phyloP scores from a whole-genome alignment of 164 flowering plant genomes.

The Tetracentron sinense region DNA sequence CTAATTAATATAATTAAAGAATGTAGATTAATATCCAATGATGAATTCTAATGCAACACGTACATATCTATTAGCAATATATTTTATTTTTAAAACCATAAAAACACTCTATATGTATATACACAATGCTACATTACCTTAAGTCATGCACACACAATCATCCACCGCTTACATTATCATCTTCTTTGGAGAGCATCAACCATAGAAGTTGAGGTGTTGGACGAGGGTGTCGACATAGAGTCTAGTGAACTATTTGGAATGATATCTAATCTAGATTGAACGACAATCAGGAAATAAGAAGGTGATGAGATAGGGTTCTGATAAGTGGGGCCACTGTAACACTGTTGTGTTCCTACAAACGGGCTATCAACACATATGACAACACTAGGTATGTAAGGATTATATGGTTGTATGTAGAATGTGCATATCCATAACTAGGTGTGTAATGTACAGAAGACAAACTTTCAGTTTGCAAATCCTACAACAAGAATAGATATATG shows the following conservation, averaged over 20 bases:
- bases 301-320: constrained; percentile 44
- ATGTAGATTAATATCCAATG: too few species aligned
- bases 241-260: constrained; percentile 35
- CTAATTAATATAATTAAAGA: too few species aligned
- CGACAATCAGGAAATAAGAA: constrained; percentile 44
- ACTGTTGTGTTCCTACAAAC: constrained; percentile 55
- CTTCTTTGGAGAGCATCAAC: too few species aligned
- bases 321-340: constrained; percentile 49
- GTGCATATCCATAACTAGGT: constrained; percentile 78
- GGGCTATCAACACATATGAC: constrained; percentile 60
- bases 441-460: constrained; percentile 77
- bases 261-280: constrained; percentile 47
- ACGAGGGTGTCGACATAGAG: constrained; percentile 21
- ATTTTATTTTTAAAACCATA: too few species aligned
- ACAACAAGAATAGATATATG: too few species aligned
- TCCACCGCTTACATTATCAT: too few species aligned
- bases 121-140: too few species aligned
- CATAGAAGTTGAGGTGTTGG: too few species aligned
- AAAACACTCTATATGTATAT: too few species aligned
- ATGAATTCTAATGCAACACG: too few species aligned
- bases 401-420: constrained; percentile 81
- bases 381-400: constrained; percentile 89
- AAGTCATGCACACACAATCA: too few species aligned
- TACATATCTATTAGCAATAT: too few species aligned
- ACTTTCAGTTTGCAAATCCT: constrained; percentile 74